Conservation (phyloP, 129 eudicot species). For the Tanacetum coccineum region DNA sequence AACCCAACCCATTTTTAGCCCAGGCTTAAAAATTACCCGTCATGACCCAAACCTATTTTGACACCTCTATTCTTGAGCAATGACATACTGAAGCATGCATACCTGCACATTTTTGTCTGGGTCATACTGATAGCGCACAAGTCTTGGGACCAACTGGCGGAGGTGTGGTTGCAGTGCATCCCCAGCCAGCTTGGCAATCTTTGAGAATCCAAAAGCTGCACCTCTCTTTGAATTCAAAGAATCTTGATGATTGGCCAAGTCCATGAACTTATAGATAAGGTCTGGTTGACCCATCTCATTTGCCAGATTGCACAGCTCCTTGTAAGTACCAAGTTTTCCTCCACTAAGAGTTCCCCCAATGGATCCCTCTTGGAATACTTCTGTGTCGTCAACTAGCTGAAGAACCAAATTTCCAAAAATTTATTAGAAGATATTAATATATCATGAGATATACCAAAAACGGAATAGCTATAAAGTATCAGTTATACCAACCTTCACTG, state of each 20-base stretch:
- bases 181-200: too few species aligned
- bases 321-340: too few species aligned
- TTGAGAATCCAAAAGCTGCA: too few species aligned
- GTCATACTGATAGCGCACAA: constrained; percentile 91
- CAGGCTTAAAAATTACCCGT: too few species aligned
- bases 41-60: constrained; percentile 1
- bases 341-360: constrained; percentile 89
- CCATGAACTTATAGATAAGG: too few species aligned
- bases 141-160: constrained; percentile 74
- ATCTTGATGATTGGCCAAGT: too few species aligned
- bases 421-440: constrained; percentile 1
- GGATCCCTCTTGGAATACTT: constrained; percentile 87
- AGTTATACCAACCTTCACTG: constrained; percentile 59
- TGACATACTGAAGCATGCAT: constrained; percentile 12
- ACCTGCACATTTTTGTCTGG: constrained; percentile 99
- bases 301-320: too few species aligned
- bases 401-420: constrained; percentile 12
- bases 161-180: too few species aligned
- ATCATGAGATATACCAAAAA: background rate
- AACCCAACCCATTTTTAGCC: too few species aligned
- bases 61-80: background rate
- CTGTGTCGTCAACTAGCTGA: constrained; percentile 91
- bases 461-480: background rate
- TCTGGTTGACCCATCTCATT: too few species aligned
- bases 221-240: too few species aligned